These are phyloP conservation scores for Acmispon strigosus DNA, from an alignment of 306 rosid genomes.

Conservation along the genomic window DNA sequence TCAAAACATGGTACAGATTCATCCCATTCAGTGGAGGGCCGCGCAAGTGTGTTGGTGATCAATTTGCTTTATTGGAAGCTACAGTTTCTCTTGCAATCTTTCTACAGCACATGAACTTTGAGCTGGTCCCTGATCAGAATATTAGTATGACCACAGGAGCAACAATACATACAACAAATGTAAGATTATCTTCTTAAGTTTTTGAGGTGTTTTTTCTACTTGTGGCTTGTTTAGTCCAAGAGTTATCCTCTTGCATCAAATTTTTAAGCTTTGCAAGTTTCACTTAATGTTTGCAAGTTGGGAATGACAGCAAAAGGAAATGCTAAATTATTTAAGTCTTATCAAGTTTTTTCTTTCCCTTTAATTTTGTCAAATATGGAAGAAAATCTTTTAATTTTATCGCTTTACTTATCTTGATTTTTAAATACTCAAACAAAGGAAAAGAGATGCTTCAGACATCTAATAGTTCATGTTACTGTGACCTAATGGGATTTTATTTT, in stretches of 20 bases:
- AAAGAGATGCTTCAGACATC: background rate
- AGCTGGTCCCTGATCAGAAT: slow-evolving; percentile 77
- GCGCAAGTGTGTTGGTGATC: slow-evolving; percentile 96
- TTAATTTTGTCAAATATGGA: background rate
- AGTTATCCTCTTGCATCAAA: background rate
- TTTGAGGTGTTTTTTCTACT: slow-evolving; percentile 2
- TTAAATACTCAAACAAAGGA: background rate
- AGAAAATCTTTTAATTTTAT: background rate
- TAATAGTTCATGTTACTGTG: background rate
- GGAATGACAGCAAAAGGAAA: background rate
- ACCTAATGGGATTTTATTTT: slow-evolving; percentile 21
- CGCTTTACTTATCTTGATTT: background rate
- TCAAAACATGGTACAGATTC: slow-evolving; percentile 53
- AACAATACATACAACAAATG: slow-evolving; percentile 92
- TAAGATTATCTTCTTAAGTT: slow-evolving; percentile 29
- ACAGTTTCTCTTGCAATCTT: slow-evolving; percentile 75
- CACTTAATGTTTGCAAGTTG: background rate
- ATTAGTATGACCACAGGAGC: slow-evolving; percentile 97
- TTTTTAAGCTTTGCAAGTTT: background rate
- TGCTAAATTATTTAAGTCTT: background rate
- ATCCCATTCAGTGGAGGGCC: slow-evolving; percentile 98
- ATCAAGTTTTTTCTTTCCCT: background rate
- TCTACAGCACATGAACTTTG: slow-evolving; percentile 71
- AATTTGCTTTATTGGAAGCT: slow-evolving; percentile 86
- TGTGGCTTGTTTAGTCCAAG: background rate